phyloP scores from a whole-genome alignment of 345 rosid genomes.

The Euclidium syriacum region DNA sequence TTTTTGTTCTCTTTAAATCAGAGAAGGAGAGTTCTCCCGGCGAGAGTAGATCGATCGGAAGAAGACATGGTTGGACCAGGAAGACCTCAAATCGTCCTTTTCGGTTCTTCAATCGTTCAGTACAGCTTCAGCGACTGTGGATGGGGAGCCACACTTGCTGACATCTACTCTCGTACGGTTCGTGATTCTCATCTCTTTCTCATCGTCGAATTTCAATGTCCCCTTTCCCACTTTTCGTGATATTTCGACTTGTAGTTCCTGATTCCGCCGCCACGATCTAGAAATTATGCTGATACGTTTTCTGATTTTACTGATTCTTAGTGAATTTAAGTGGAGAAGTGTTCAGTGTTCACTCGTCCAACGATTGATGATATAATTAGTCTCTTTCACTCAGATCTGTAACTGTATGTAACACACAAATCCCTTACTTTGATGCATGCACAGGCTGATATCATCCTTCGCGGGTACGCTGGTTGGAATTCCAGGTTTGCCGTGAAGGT shows the following conservation, averaged over 20 bases:
- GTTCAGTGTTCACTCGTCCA: neutral
- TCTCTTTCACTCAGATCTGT: neutral
- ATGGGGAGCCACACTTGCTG: slow-evolving; percentile 81
- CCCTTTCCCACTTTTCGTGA: neutral
- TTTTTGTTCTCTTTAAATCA: no score
- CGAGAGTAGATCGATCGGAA: neutral
- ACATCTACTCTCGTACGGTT: slow-evolving; percentile 75
- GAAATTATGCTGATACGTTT: neutral
- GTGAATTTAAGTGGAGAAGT: neutral
- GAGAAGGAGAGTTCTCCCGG: neutral
- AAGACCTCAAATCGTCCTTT: slow-evolving; percentile 86
- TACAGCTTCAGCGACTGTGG: slow-evolving; percentile 56
- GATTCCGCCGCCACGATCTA: neutral
- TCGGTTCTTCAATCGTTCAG: slow-evolving; percentile 93
- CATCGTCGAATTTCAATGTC: neutral
- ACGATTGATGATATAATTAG: slow-evolving; percentile 7
- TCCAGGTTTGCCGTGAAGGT: slow-evolving; percentile 71
- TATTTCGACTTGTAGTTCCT: neutral
- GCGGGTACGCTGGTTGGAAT: slow-evolving; percentile 92
- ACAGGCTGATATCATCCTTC: slow-evolving; percentile 72
- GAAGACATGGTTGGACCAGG: slow-evolving; percentile 69
- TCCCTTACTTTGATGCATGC: neutral
- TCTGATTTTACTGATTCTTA: no score
- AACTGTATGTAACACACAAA: no score
- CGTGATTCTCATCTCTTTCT: neutral